Conservation (phyloP, 208 protist species). For the Herpetomonas tarakana region DNA sequence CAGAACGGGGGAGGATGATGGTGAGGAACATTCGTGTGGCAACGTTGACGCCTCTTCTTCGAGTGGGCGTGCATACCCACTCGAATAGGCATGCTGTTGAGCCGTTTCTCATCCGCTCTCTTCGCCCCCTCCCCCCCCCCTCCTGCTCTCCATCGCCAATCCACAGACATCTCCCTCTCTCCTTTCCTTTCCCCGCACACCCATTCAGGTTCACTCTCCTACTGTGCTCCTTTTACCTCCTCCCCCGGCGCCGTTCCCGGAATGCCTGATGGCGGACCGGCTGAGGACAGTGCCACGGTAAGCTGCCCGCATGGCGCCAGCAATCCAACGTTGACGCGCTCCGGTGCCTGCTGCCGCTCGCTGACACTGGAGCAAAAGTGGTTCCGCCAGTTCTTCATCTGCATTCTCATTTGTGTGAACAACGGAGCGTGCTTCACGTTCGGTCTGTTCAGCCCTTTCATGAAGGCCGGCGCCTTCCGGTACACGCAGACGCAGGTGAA, state of each 20-base stretch:
- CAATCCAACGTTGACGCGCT: too few relatives aligned
- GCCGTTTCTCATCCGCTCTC: too few relatives aligned
- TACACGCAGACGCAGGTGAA: constrained; percentile 67
- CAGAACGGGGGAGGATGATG: too few relatives aligned
- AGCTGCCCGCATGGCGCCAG: background rate
- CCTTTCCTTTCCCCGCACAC: background rate
- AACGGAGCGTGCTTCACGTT: constrained; percentile 84
- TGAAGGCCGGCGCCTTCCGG: constrained; percentile 47
- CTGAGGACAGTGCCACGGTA: background rate
- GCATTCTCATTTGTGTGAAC: constrained; percentile 72
- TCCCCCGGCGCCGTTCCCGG: background rate
- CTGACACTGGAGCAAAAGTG: constrained; percentile 48
- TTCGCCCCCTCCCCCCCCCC: background rate
- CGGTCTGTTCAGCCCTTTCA: constrained; percentile 67
- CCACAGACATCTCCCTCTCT: background rate
- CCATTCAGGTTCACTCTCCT: background rate
- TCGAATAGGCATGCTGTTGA: too few relatives aligned
- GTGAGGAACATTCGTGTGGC: too few relatives aligned
- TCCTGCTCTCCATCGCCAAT: background rate
- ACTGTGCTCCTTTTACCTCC: background rate
- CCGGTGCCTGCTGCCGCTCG: constrained; percentile 8
- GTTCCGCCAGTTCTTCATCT: constrained; percentile 79
- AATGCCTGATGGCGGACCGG: background rate
- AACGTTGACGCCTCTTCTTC: too few relatives aligned
- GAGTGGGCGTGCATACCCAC: too few relatives aligned